Evolutionary conservation across 176 grass and related monocot genomes (phyloP).

Genomic region (Rhynchospora breviuscula): DNA sequence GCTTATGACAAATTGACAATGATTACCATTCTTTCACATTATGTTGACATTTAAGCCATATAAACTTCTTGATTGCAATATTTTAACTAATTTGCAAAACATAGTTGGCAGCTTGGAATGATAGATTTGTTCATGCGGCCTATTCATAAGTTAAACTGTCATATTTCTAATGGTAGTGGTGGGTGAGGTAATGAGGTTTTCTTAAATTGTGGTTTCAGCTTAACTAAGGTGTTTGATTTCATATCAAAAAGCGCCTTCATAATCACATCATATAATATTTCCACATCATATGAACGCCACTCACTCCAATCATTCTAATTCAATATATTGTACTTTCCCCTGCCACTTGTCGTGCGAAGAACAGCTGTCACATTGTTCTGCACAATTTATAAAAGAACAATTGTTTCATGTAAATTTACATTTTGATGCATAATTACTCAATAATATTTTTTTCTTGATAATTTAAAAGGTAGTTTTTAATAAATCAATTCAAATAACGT

Average conservation of each 20-base stretch:
- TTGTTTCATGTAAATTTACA: not conserved
- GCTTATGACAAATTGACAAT: not conserved
- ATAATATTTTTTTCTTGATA: not conserved
- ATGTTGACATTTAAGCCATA: not conserved
- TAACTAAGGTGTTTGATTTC: not conserved
- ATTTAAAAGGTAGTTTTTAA: too few species aligned
- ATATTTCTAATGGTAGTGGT: not conserved
- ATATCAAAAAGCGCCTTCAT: not conserved
- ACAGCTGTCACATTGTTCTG: not conserved
- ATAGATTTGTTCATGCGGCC: not conserved
- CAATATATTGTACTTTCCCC: not conserved
- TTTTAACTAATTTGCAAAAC: not conserved
- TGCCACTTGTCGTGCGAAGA: not conserved
- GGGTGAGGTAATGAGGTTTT: not conserved
- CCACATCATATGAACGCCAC: not conserved
- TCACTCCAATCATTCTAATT: not conserved
- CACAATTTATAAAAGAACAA: not conserved
- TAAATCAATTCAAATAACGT: too few species aligned
- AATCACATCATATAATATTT: not conserved
- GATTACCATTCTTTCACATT: not conserved
- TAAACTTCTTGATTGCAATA: not conserved
- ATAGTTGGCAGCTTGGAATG: not conserved
- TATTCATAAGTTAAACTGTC: not conserved
- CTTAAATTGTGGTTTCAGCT: not conserved
- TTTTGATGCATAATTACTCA: not conserved